Conservation (phyloP, 306 rosid genomes). For the peach (Prunus persica) region Prunus_persica_NCBIv2 NC_034009.1:4896501-4897000, state of each 20-base stretch:
- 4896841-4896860: conserved; percentile 67
- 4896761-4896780: conserved; percentile 94
- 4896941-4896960: not conserved
- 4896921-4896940: not conserved
- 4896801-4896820: conserved; percentile 94
- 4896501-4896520: not conserved
- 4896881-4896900: conserved; percentile 58
- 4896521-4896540: not conserved
- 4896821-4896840: conserved; percentile 81
- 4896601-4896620: not conserved
- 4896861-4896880: conserved; percentile 65
- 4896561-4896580: not conserved
- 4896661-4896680: conserved; percentile 88
- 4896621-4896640: not conserved
- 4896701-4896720: conserved; percentile 89
- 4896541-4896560: not conserved
- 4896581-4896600: not conserved
- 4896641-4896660: conserved; percentile 54
- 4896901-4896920: conserved; percentile 8
- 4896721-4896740: conserved; percentile 88
- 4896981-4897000: too few relatives aligned
- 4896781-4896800: conserved; percentile 75
- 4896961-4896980: not conserved
- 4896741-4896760: conserved; percentile 86
- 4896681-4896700: conserved; percentile 93